Evolutionary conservation across 768 basidiomycete genomes (phyloP).

Genomic region (Artomyces pyxidatus): DNA sequence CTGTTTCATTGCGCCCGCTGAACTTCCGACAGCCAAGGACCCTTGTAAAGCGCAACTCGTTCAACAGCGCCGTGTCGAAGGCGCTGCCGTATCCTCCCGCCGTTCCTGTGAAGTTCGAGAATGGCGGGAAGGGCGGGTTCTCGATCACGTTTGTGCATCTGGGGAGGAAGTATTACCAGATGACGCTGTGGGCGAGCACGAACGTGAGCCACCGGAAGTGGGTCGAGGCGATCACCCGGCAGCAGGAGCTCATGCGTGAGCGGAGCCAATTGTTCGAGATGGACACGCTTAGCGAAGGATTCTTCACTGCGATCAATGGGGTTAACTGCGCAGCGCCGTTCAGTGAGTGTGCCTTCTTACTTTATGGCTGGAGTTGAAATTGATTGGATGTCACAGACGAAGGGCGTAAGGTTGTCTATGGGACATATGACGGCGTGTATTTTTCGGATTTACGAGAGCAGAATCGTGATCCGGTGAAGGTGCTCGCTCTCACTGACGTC

Average conservation of each 20-base stretch:
- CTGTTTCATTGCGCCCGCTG: conserved; percentile 16
- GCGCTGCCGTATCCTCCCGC: conserved; percentile 35
- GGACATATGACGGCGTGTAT: conserved; percentile 97
- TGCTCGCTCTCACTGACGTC: conserved; percentile 82
- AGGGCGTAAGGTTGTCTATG: conserved; percentile 84
- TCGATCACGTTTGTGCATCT: conserved; percentile 92
- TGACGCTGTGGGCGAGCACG: conserved; percentile 88
- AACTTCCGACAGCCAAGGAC: conserved; percentile 19
- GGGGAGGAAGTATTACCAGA: conserved; percentile 85
- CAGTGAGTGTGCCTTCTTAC: conserved; percentile 49
- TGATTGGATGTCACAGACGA: conserved; percentile 43
- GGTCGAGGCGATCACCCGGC: conserved; percentile 86
- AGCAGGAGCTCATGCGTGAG: conserved; percentile 80
- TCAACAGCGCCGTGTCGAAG: conserved; percentile 26
- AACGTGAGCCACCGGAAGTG: conserved; percentile 85
- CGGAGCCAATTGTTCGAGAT: conserved; percentile 85
- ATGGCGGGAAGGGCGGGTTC: conserved; percentile 73
- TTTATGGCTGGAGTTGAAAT: neutral
- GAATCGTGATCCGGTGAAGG: conserved; percentile 79
- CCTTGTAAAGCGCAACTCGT: conserved; percentile 37
- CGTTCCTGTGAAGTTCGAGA: conserved; percentile 37
- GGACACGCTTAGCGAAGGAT: conserved; percentile 75
- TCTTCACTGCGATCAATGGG: conserved; percentile 77
- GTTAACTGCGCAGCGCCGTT: conserved; percentile 88
- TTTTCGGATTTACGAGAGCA: conserved; percentile 78